Conservation (phyloP, 306 rosid species). For the Alnus rubra region DNA sequence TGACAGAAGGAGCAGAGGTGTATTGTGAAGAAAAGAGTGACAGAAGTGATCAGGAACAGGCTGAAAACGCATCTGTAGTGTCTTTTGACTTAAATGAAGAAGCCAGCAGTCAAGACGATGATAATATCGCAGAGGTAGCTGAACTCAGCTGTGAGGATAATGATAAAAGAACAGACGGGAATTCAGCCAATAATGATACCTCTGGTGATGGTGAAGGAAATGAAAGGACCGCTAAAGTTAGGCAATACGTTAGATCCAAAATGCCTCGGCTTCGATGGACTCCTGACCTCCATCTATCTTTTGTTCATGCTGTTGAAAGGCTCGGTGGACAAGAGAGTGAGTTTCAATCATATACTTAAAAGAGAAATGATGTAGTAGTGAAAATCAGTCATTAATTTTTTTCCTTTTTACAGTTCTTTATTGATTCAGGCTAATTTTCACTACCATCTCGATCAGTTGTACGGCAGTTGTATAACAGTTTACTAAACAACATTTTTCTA, state of each 20-base stretch:
- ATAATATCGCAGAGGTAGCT: background rate
- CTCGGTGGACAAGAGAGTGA: slow-evolving; percentile 92
- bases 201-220: slow-evolving; percentile 41
- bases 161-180: slow-evolving; percentile 23
- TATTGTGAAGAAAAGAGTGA: slow-evolving; percentile 29
- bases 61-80: slow-evolving; percentile 35
- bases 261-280: slow-evolving; percentile 93
- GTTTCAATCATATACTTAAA: slow-evolving; percentile 9
- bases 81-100: slow-evolving; percentile 67
- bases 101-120: slow-evolving; percentile 41
- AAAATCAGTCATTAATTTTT: no score
- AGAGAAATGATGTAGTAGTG: no score
- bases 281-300: slow-evolving; percentile 78
- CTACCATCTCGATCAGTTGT: no score
- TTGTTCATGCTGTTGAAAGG: slow-evolving; percentile 71
- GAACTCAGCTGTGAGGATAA: slow-evolving; percentile 19
- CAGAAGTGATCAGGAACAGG: slow-evolving; percentile 22
- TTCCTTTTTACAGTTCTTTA: no score
- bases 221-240: slow-evolving; percentile 42
- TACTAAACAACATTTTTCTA: no score
- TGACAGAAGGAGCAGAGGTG: slow-evolving; percentile 37
- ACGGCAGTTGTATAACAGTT: no score
- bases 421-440: no score
- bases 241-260: slow-evolving; percentile 78
- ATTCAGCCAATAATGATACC: slow-evolving; percentile 28